phyloP scores from a whole-genome alignment of 768 basidiomycete species.

The Sutorius australiensis region DNA sequence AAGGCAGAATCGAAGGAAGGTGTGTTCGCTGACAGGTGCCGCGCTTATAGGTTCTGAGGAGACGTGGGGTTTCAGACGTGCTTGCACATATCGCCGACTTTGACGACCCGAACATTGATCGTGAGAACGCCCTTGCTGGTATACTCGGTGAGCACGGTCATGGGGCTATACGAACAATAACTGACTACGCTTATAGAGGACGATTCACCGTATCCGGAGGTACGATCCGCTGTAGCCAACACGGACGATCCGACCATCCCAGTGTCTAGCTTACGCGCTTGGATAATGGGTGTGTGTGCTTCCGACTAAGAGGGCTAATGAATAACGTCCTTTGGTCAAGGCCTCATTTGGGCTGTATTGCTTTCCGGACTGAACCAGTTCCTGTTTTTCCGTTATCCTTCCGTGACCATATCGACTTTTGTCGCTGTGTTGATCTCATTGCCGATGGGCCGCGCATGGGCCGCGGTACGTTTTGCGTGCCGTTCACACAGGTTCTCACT shows the following conservation, averaged over 20 bases:
- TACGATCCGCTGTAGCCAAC: slow-evolving; percentile 71
- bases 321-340: slow-evolving; percentile 8
- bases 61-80: neutral
- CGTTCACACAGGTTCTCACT: neutral
- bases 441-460: slow-evolving; percentile 66
- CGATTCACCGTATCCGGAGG: slow-evolving; percentile 84
- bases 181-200: slow-evolving; percentile 40
- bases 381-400: slow-evolving; percentile 69
- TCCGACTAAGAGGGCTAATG: accelerated
- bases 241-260: slow-evolving; percentile 68
- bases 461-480: slow-evolving; percentile 28
- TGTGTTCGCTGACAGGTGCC: neutral
- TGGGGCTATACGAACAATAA: neutral
- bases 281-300: slow-evolving; percentile 44
- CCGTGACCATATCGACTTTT: slow-evolving; percentile 38
- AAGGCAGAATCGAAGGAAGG: slow-evolving; percentile 11
- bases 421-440: slow-evolving; percentile 72
- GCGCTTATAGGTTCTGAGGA: no score
- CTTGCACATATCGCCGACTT: slow-evolving; percentile 20
- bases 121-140: slow-evolving; percentile 11
- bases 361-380: slow-evolving; percentile 76
- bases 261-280: slow-evolving; percentile 53
- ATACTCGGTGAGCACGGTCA: slow-evolving; percentile 13
- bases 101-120: slow-evolving; percentile 38
- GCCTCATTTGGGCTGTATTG: slow-evolving; percentile 49